phyloP scores from a whole-genome alignment of 1,284 basidiomycete genomes.

The Leccinum proliferum region DNA sequence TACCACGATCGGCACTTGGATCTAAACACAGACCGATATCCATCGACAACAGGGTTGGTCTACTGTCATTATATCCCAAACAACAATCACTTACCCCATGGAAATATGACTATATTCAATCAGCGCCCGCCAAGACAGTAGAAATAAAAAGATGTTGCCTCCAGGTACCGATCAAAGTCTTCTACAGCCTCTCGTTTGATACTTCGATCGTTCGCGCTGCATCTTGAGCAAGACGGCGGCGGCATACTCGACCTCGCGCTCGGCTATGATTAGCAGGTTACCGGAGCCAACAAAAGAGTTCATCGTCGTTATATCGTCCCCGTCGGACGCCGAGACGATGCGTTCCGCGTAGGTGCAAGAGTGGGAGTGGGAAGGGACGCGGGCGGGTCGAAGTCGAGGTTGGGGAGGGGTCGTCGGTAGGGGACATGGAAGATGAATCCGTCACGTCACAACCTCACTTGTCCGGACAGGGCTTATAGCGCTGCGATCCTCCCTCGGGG shows the following conservation, averaged over 20 bases:
- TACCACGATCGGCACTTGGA: slow-evolving; percentile 64
- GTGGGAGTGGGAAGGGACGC: too few species aligned
- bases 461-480: slow-evolving; percentile 6
- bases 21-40: slow-evolving; percentile 49
- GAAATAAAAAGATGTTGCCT: slow-evolving; percentile 24
- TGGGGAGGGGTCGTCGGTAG: too few species aligned
- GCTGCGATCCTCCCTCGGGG: slow-evolving; percentile 14
- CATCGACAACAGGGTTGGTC: too few species aligned
- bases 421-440: too few species aligned
- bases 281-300: slow-evolving; percentile 32
- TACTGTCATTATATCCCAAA: too few species aligned
- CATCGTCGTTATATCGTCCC: too few species aligned
- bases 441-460: slow-evolving; percentile 4
- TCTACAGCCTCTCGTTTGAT: slow-evolving; percentile 53
- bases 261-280: slow-evolving; percentile 45
- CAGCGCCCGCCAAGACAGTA: background rate
- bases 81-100: slow-evolving; percentile 30
- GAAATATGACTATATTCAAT: slow-evolving; percentile 18
- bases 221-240: slow-evolving; percentile 50
- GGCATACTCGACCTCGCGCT: slow-evolving; percentile 51
- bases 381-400: too few species aligned
- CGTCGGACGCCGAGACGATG: too few species aligned
- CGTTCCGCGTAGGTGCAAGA: too few species aligned
- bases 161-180: slow-evolving; percentile 54
- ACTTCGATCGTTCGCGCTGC: slow-evolving; percentile 51